phyloP scores from a whole-genome alignment of 371 early-diverging fungal species.

The Mortierella sp. region DNA sequence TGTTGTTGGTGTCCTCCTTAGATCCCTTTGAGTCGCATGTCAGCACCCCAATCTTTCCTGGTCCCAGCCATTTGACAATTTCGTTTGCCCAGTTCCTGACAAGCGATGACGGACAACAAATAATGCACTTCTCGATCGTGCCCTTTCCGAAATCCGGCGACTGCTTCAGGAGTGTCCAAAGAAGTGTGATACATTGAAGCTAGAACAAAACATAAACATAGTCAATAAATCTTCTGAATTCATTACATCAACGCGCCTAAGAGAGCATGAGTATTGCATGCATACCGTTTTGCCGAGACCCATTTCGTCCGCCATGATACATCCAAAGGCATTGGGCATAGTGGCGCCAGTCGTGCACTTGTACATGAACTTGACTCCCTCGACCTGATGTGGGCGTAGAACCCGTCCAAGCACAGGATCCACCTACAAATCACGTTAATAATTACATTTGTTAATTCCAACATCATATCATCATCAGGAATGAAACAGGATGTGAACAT shows the following conservation, averaged over 20 bases:
- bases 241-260: neutral
- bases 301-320: slow-evolving; percentile 99
- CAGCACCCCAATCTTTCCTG: slow-evolving; percentile 82
- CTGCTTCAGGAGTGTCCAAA: slow-evolving; percentile 96
- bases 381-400: slow-evolving; percentile 96
- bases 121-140: slow-evolving; percentile 91
- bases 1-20: slow-evolving; percentile 86
- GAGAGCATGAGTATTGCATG: neutral
- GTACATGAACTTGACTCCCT: slow-evolving; percentile 95
- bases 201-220: slow-evolving; percentile 20
- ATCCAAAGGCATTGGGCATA: slow-evolving; percentile 72
- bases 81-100: slow-evolving; percentile 93
- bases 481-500: neutral
- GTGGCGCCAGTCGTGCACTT: slow-evolving; percentile 88
- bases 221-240: neutral
- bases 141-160: slow-evolving; percentile 91
- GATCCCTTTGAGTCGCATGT: slow-evolving; percentile 90
- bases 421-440: slow-evolving; percentile 39
- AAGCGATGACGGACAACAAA: slow-evolving; percentile 87
- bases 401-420: slow-evolving; percentile 90
- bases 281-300: slow-evolving; percentile 95
- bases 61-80: slow-evolving; percentile 93
- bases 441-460: neutral
- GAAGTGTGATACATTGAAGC: slow-evolving; percentile 90
- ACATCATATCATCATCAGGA: neutral